A percentile compares a stretch with the other conserved stretches of the same genome.
Evolutionary conservation across 2,329 filamentous ascomycete species (phyloP).

Genomic region (Tothia fuscella): DNA sequence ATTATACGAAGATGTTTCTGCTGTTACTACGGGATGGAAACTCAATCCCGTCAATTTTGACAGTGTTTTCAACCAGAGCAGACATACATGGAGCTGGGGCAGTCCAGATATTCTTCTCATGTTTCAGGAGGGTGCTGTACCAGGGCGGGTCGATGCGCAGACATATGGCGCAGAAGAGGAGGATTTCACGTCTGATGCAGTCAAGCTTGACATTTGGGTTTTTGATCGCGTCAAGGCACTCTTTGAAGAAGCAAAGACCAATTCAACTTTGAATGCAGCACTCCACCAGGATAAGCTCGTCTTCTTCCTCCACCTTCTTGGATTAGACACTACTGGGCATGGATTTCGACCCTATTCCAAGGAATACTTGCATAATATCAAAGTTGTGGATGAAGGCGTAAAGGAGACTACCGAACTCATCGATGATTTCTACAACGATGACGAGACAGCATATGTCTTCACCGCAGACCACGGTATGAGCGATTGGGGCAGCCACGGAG

Average conservation of each 20-base stretch:
- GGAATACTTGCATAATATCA: conserved; percentile 89
- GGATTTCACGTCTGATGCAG: conserved; percentile 77
- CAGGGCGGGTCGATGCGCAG: conserved; percentile 76
- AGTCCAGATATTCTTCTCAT: conserved; percentile 95
- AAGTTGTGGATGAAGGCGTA: conserved; percentile 85
- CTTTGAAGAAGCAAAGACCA: conserved; percentile 67
- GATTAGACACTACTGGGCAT: conserved; percentile 84
- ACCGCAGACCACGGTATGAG: conserved; percentile 99
- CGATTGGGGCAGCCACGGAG: conserved; percentile 97
- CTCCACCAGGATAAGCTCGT: conserved; percentile 77
- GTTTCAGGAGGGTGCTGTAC: conserved; percentile 88
- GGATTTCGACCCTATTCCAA: conserved; percentile 79
- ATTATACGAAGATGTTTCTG: conserved; percentile 93
- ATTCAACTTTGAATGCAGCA: conserved; percentile 59
- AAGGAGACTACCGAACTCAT: conserved; percentile 71
- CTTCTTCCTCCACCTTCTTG: conserved; percentile 89
- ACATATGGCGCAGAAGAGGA: conserved; percentile 76
- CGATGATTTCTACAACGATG: conserved; percentile 70
- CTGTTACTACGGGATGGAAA: conserved; percentile 97
- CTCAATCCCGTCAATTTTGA: conserved; percentile 97
- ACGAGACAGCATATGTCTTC: conserved; percentile 86
- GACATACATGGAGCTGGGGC: conserved; percentile 98
- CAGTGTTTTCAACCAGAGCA: conserved; percentile 93
- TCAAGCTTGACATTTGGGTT: conserved; percentile 80
- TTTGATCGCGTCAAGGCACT: conserved; percentile 86